Base-by-base conservation (phyloP, 768 basidiomycete species). In the Boletus tomentosulus region DNA sequence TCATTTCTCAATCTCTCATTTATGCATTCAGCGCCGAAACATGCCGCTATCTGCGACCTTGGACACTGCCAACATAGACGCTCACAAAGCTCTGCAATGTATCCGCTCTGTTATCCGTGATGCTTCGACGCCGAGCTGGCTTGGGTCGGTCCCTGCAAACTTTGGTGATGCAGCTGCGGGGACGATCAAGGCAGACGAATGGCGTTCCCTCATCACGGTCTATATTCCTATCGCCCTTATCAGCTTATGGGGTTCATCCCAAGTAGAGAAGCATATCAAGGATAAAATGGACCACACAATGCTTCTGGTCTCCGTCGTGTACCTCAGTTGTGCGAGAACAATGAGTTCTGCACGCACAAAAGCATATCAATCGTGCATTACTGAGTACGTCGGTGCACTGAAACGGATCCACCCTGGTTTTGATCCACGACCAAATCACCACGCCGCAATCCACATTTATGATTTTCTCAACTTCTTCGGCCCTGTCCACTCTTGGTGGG, bases 131-230 rank as follows among this genome's bases (percentile, higher is more conserved):
- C 46, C 46, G 2, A 34, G 31, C 4, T 46, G 46, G 46, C 15
- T 46, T 3, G 10, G 11, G 4, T 24, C n/a, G 4, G 10, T 15
- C n/a, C 46, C 46, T 3, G 1, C 2, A 4, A 48, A 48, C 15
- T 48, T 35, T 27, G 46, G 46, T 24, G 31, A 50, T 6, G 10
- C 48, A n/a, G 24, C 48, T 0, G 46, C 30, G 0, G 46, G 50
- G 0, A 52, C 15, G 1, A 27, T 56, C n/a, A 56, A 51, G 33
- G 54, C 41, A 16, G 50, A 47, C 19, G 43, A 55, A 28, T 55
- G 54, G 54, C 7, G 13, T 3, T 45, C 27, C 6, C 24, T 44
- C 13, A 16, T 16, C 11, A 44, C 54, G 4, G 43, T 55, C 3
- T 39, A 46, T 6, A 45, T 55, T 4, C 34, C 31, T 2, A 31